Base-by-base conservation (phyloP, 305 asterid genomes). In the Plantago lanceolata region DNA sequence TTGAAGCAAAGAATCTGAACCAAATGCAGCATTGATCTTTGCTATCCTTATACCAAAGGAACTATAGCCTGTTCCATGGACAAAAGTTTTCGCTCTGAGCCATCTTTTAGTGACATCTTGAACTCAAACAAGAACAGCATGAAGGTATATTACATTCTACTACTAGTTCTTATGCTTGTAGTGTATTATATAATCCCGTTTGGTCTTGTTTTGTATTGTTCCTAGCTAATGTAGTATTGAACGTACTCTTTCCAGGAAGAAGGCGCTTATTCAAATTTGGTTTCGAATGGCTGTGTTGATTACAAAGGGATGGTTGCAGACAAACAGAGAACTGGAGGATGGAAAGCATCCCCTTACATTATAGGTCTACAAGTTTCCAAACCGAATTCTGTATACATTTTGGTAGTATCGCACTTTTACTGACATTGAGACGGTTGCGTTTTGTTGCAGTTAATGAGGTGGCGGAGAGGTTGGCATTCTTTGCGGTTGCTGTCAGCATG, bases 401-500 rank as follows among this genome's bases (percentile, higher is more conserved):
- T 33, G 8, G 11, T 33, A 5, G 40, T 33, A 7, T 55, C 18
- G 19, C 44, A 28, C 16, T 52, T 9, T 12, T 19, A 7, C 17
- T 12, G 20, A 21, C 57, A 21, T 0, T 53, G 37, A 13, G 16
- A 53, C 3, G 3, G 21, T 45, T 20, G 2, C 26, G 29, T 48
- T 63, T 40, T 64, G 21, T 1, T 67, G 78, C 11, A 89, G 95
- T 86, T 62, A 89, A 79, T 53, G 95, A 89, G 68, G 91, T 89
- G 65, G 95, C 88, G 5, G 96, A 89, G 82, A 86, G 96, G 55
- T 48, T 89, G 51, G 89, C 96, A 33, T 84, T 89, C 79, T 89
- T 82, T 54, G 89, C 89, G 0, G 65, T 89, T 0, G 94, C 89
- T 16, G 95, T 86, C 8, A 86, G 72, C 81, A 84, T 89, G 94